phyloP scores from a whole-genome alignment of 495 filamentous ascomycete species.

The Lasiosphaeriaceae sp. region DNA sequence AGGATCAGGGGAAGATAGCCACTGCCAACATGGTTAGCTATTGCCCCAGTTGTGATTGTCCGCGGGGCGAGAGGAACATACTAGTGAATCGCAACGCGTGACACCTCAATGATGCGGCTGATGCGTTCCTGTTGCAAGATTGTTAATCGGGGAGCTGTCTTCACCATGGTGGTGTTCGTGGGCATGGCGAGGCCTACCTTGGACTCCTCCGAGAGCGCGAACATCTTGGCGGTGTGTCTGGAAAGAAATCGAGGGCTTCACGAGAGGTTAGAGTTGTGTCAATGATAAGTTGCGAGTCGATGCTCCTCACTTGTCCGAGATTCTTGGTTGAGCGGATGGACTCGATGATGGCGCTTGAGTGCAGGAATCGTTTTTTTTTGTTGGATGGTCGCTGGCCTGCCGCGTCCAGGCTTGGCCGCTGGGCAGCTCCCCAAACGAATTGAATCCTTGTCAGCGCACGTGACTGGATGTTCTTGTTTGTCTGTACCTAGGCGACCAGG shows the following conservation, averaged over 20 bases:
- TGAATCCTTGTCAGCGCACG: too few species aligned
- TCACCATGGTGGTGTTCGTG: too few species aligned
- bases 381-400: not conserved
- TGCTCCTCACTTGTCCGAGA: not conserved
- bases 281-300: not conserved
- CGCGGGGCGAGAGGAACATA: constrained; percentile 37
- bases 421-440: not conserved
- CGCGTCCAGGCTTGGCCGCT: not conserved
- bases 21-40: constrained; percentile 50
- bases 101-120: constrained; percentile 88
- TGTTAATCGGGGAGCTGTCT: constrained; percentile 5
- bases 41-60: not conserved
- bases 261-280: not conserved
- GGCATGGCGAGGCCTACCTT: constrained; percentile 56
- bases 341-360: not conserved
- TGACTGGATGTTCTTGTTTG: too few species aligned
- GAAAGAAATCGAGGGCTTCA: not conserved
- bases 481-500: too few species aligned
- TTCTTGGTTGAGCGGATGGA: not conserved
- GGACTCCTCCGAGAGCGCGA: constrained; percentile 93
- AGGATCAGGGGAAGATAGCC: constrained; percentile 95
- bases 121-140: constrained; percentile 75
- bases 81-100: constrained; percentile 96
- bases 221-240: constrained; percentile 47
- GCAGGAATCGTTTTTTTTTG: not conserved